A percentile compares a stretch with the other conserved stretches of the same genome.
These are phyloP conservation scores for Trapa bicornis DNA, from an alignment of 345 rosid species.

Conservation along the genomic window DNA sequence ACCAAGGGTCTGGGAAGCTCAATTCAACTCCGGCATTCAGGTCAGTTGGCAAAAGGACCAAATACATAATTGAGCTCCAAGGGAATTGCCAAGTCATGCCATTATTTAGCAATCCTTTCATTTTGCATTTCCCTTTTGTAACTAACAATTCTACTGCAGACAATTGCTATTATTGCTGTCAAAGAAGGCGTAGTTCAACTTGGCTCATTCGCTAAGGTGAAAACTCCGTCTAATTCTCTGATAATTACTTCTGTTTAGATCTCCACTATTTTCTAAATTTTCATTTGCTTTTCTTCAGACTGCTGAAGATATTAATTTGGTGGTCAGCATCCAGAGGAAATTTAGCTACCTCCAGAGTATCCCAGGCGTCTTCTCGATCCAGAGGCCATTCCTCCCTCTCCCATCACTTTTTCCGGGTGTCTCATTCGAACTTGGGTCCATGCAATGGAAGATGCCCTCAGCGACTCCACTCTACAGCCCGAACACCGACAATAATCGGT, in stretches of 20 bases:
- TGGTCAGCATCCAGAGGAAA: constrained; percentile 52
- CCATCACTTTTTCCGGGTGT: constrained; percentile 37
- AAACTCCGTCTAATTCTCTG: not conserved
- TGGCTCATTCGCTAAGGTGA: constrained; percentile 60
- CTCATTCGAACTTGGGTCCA: constrained; percentile 38
- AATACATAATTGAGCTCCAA: not conserved
- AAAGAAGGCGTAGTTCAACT: constrained; percentile 64
- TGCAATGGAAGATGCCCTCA: constrained; percentile 41
- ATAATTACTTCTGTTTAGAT: not conserved
- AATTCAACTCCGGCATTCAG: constrained; percentile 66
- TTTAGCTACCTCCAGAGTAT: constrained; percentile 60
- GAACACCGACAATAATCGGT: not conserved
- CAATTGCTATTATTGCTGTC: constrained; percentile 59
- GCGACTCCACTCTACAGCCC: constrained; percentile 18
- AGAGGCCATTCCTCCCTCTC: constrained; percentile 35
- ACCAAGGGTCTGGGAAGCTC: constrained; percentile 63
- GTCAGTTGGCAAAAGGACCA: constrained; percentile 13
- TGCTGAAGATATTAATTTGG: constrained; percentile 50
- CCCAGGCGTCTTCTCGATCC: constrained; percentile 48
- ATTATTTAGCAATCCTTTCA: not conserved
- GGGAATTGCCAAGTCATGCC: too few species aligned
- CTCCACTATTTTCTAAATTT: not conserved
- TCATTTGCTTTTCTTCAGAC: constrained; percentile 17
- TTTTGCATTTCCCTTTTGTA: not conserved
- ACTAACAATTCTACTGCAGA: constrained; percentile 21